Conservation (phyloP, 768 basidiomycete genomes). For the Hortiboletus campestris region DNA sequence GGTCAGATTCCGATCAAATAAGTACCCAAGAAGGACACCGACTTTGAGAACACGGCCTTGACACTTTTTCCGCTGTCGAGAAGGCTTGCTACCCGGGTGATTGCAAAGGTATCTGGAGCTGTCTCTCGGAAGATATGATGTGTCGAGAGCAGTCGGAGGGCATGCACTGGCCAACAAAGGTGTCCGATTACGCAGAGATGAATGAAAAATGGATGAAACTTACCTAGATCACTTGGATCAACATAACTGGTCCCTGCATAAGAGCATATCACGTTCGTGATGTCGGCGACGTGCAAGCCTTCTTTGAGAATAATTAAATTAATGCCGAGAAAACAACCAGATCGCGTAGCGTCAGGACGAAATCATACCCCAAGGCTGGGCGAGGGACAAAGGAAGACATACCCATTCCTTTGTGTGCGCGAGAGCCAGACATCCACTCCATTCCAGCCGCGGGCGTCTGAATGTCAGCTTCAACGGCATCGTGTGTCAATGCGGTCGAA, state of each 20-base stretch:
- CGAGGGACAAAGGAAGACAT: not conserved
- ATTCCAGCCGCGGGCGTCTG: not conserved
- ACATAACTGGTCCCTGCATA: slow-evolving; percentile 18
- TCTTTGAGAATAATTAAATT: not conserved
- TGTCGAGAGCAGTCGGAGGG: slow-evolving; percentile 72
- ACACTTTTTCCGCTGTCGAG: slow-evolving; percentile 66
- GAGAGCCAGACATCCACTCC: not conserved
- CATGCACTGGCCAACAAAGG: slow-evolving; percentile 48
- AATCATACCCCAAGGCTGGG: not conserved
- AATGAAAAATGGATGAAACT: not conserved
- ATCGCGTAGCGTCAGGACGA: not conserved
- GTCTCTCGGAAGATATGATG: slow-evolving; percentile 74
- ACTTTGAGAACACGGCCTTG: slow-evolving; percentile 50
- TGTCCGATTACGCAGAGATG: not conserved
- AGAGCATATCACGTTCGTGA: slow-evolving; percentile 20
- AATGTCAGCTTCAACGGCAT: not conserved
- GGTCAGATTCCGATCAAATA: slow-evolving; percentile 1
- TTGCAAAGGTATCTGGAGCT: slow-evolving; percentile 67
- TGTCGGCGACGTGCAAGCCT: slow-evolving; percentile 24
- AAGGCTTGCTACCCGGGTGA: slow-evolving; percentile 66
- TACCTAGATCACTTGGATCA: slow-evolving; percentile 20
- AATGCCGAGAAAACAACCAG: not conserved
- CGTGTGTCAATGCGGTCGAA: not conserved
- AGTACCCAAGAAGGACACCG: slow-evolving; percentile 2
- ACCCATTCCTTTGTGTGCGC: slow-evolving; percentile 1